These are phyloP conservation scores for Hansenula lynferdii DNA, from an alignment of 1,139 yeast genomes.

Conservation along the genomic window DNA sequence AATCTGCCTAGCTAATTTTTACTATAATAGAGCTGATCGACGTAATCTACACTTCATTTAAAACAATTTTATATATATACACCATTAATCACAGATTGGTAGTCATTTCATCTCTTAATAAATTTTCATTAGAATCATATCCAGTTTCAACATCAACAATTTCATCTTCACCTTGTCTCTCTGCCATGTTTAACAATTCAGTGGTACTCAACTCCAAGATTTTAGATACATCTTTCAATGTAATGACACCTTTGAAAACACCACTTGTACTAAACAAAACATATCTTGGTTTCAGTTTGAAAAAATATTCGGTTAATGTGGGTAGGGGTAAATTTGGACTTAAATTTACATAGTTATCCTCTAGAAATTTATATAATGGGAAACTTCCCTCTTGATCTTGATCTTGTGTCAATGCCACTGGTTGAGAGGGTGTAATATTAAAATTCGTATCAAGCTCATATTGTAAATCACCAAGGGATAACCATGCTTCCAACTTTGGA, in stretches of 20 bases:
- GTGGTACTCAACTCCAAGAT: conserved; percentile 5
- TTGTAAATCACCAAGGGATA: conserved; percentile 31
- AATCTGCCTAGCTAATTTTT: no score
- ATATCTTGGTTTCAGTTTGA: conserved; percentile 20
- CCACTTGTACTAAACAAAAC: conserved; percentile 18
- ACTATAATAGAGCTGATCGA: no score
- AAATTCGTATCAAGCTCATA: conserved; percentile 21
- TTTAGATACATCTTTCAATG: conserved; percentile 16
- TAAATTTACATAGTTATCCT: conserved; percentile 12
- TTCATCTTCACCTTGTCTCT: neutral
- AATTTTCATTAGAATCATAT: neutral
- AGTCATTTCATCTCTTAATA: conserved; percentile 1
- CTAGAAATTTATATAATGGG: conserved; percentile 13
- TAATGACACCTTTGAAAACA: conserved; percentile 16
- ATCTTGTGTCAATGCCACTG: no score
- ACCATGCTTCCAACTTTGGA: conserved; percentile 34
- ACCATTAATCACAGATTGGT: neutral
- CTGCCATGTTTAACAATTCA: neutral
- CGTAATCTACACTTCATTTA: no score
- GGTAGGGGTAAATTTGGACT: conserved; percentile 17
- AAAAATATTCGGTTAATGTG: conserved; percentile 19
- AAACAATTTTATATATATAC: no score
- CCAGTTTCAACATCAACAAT: neutral
- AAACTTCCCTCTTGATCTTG: neutral
- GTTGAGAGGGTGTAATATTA: no score